Evolutionary conservation across 768 basidiomycete species (phyloP), one percentile per base, ranked within the genome.

Genomic region (Amanita exitialis): DNA sequence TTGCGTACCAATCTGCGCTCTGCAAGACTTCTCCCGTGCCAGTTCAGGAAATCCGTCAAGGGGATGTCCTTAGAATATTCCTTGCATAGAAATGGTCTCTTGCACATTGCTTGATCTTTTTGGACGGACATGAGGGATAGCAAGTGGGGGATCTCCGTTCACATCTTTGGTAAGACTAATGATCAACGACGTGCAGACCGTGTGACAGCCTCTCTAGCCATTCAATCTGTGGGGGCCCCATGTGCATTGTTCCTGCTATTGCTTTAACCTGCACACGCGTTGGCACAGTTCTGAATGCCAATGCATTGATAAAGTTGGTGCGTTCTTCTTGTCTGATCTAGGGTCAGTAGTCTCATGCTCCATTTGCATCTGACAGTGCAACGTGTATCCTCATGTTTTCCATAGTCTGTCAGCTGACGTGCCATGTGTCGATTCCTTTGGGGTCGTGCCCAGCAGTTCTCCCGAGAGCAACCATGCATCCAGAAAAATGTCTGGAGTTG

Each of bases 1-100:
- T 74, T 78, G 36, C 77, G 68, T 13, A 80, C 71, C 13, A 86
- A 73, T 49, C 58, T 66, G 56, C 64, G 63, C 59, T 74, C 71
- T 6, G 68, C 70, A 28, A 62, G 51, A 73, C 62, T 56, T 71
- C 71, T 13, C 47, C 21, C 1, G 54, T 12, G 18, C 7, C 38
- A 25, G n/a, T 38, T 12, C 18, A 38, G 48, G 48, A 8, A 50
- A 23, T 13, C 7, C n/a, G 4, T 50, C 46, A 16, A 35, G 46
- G 15, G 30, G 16, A n/a, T 3, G 6, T 18, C 28, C 45, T 5
- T 46, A 28, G 27, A 12, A 27, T 4, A 2, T n/a, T 16, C 34
- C 27, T n/a, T 15, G 23, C 18, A 46, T 18, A 34, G 21, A 32
- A 20, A 32, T 4, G 13, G 15, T 46, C n/a, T 34, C 13, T 20